Evolutionary conservation across 2,329 filamentous ascomycete species (phyloP).

Genomic region (Aspergillus awamori): DNA sequence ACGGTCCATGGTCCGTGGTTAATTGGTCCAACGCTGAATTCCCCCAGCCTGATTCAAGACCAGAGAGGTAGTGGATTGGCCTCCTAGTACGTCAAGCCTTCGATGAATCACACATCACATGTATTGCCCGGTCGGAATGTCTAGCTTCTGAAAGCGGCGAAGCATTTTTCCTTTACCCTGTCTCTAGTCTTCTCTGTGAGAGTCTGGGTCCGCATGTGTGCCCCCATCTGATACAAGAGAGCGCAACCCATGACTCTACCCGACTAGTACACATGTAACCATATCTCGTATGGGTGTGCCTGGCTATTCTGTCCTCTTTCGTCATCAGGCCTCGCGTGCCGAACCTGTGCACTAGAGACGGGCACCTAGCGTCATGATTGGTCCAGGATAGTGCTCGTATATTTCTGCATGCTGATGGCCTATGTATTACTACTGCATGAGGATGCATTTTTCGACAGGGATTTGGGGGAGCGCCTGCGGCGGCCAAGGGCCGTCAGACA

Average conservation of each 20-base stretch:
- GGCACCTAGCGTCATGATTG: neutral
- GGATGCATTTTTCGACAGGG: neutral
- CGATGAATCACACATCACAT: constrained; percentile 7
- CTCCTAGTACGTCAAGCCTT: neutral
- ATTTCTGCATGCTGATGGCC: neutral
- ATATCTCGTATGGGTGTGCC: constrained; percentile 28
- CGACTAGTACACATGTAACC: constrained; percentile 9
- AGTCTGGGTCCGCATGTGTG: neutral
- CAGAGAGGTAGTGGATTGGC: neutral
- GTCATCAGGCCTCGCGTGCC: neutral
- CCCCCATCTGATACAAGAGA: neutral
- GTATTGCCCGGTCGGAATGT: constrained; percentile 3
- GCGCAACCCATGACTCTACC: neutral
- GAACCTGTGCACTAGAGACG: neutral
- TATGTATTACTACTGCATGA: neutral
- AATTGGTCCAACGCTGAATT: constrained; percentile 1
- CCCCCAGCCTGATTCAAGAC: constrained; percentile 1
- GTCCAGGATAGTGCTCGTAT: neutral
- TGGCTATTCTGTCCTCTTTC: neutral
- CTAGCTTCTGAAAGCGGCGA: constrained; percentile 1
- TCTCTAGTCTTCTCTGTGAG: neutral
- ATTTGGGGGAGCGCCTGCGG: neutral
- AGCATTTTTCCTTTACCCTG: neutral
- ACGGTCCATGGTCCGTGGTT: neutral
- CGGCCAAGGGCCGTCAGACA: constrained; percentile 15